Evolutionary conservation across 352 stramenopile species (phyloP), one percentile per base, ranked within the genome.

Genomic region (Pythium periplocum): DNA sequence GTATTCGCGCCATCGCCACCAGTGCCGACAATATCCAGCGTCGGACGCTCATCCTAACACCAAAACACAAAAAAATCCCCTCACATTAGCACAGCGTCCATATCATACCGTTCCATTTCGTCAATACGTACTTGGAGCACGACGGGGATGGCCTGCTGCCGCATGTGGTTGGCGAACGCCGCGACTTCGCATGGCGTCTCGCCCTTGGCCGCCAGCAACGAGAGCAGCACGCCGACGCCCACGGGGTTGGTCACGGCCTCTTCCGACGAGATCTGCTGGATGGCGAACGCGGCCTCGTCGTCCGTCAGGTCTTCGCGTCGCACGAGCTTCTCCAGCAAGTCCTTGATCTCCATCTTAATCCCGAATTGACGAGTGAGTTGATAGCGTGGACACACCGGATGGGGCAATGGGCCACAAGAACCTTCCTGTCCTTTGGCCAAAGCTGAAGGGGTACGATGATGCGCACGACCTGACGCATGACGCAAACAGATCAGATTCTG

Each of bases 1-100:
- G 97, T 99, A 69, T 98, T 88, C 36, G 96, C 96, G 48, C 96
- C 96, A 64, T 99, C 97, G 48, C 97, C 97, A 48, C 97, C 97
- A 3, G 97, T 99, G 46, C 97, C 97, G 12, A 99, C 97, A 64
- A 99, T 99, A 69, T 99, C 97, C 9, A 99, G 75, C 36, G 98
- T 84, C 37, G 95, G 94, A 33, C 70, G 75, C 37, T 74, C 59
- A 1, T 75, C 77, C 66, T 73, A 42, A 8, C 34, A 10, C 32
- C 31, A 12, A 8, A 47, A 57, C 30, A 53, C 42, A 33, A 45
- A 58, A 60, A 31, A 33, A 50, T 31, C 48, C 46, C 4, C 1
- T 37, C 31, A 36, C 11, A 32, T 11, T 52, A 35, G 36, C 12
- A 37, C 9, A 50, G 9, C 48, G 31, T 2, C 17, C 32, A n/a